A percentile compares a stretch with the other conserved stretches of the same genome.
phyloP scores from a whole-genome alignment of 1,284 basidiomycete species.

The Naganishia liquefaciens region DNA sequence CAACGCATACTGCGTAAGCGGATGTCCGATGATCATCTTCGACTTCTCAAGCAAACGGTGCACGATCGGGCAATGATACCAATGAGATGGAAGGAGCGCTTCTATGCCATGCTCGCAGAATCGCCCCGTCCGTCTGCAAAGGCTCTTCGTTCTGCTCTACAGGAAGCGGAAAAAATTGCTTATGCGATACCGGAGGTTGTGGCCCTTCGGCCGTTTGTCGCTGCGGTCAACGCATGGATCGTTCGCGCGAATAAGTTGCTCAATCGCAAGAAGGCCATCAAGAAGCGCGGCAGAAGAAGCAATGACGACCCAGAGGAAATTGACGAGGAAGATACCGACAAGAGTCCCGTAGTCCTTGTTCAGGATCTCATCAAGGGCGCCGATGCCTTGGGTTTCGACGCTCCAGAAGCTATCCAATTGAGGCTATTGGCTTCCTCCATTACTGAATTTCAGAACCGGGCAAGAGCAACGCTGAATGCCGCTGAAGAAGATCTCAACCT shows the following conservation, averaged over 20 bases:
- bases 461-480: constrained; percentile 39
- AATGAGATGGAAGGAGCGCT: constrained; percentile 69
- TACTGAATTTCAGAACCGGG: constrained; percentile 45
- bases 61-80: constrained; percentile 73
- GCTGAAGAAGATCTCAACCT: constrained; percentile 43
- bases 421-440: constrained; percentile 43
- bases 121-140: constrained; percentile 71
- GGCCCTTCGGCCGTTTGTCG: constrained; percentile 74
- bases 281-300: constrained; percentile 17
- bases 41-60: constrained; percentile 67
- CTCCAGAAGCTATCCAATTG: constrained; percentile 49
- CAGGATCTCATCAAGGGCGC: constrained; percentile 42
- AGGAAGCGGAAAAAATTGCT: constrained; percentile 83
- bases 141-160: constrained; percentile 70
- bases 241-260: constrained; percentile 43
- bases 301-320: constrained; percentile 37
- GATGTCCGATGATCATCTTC: constrained; percentile 76
- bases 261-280: constrained; percentile 44
- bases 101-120: constrained; percentile 68
- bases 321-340: constrained; percentile 38
- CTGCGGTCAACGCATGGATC: constrained; percentile 78
- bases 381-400: constrained; percentile 49
- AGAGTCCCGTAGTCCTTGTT: constrained; percentile 43
- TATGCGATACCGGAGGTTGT: constrained; percentile 70
- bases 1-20: constrained; percentile 73